These are phyloP conservation scores for Globisporangium polare DNA, from an alignment of 352 stramenopile genomes.

Conservation along the genomic window DNA sequence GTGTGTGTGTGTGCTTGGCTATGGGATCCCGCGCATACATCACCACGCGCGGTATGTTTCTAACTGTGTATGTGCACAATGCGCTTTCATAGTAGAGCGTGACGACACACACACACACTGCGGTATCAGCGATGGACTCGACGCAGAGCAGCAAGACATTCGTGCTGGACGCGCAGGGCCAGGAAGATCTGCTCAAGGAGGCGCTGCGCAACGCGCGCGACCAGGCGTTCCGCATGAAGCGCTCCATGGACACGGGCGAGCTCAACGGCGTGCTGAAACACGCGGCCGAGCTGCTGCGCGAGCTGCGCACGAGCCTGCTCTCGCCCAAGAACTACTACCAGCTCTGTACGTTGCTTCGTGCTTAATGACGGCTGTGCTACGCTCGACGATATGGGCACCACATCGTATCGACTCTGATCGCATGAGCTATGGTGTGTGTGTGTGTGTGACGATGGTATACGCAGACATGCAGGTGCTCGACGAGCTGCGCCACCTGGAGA, in stretches of 20 bases:
- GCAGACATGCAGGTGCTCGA: constrained; percentile 87
- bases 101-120: not conserved
- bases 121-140: constrained; percentile 7
- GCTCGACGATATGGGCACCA: not conserved
- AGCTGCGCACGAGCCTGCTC: constrained; percentile 87
- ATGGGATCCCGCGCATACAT: too few relatives aligned
- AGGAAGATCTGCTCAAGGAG: constrained; percentile 70
- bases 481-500: constrained; percentile 94
- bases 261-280: constrained; percentile 76
- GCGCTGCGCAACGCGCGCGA: constrained; percentile 66
- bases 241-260: constrained; percentile 66
- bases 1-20: not conserved
- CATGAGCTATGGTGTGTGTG: not conserved
- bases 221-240: constrained; percentile 86
- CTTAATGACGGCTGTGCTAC: not conserved
- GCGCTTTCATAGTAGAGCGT: not conserved
- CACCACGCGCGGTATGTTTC: not conserved
- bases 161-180: constrained; percentile 61
- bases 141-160: constrained; percentile 20
- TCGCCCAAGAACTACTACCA: constrained; percentile 99
- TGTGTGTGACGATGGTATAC: not conserved
- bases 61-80: not conserved
- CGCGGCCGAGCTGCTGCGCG: constrained; percentile 75
- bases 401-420: not conserved
- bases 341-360: constrained; percentile 85